Base-by-base conservation (phyloP, 768 basidiomycete genomes). In the Coprinellus micaceus region DNA sequence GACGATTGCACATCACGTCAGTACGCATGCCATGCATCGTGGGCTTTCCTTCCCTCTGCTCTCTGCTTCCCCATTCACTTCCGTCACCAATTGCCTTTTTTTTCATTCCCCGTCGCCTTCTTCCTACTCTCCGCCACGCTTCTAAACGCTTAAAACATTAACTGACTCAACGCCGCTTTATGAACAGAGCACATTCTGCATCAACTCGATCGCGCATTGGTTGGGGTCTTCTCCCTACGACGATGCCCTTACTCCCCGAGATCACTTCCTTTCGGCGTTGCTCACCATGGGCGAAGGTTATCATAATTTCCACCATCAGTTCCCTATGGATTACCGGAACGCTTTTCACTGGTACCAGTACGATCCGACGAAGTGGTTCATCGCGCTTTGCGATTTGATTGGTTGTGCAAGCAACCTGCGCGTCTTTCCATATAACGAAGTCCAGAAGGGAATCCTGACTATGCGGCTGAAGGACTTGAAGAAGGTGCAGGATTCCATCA, bases 361-460 rank as follows among this genome's bases (percentile, higher is more conserved):
- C 65, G 91, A 94, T 67, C 92, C 92, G 3, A 94, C 94, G 3
- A 94, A 96, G 73, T 95, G 94, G 94, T 94, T 97, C 76, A 97
- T 97, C 65, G 83, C 78, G 19, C 60, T 75, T 39, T 86, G 84
- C 62, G 78, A 76, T 21, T 58, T 67, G 47, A 48, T 91, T 26
- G 87, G 91, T 3, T 71, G 94, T 28, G 94, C 94, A n/a, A 83
- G 75, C 43, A 82, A 94, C 66, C 79, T 97, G 57, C 85, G 88
- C 62, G 78, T 82, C 36, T 97, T 97, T 73, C 91, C 92, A 51
- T 85, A 85, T 66, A 92, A 93, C 71, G 94, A 95, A 69, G 86
- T 97, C 63, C 76, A 79, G 56, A 94, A 94, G 69, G 86, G 93
- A 12, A 81, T 83, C 30, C 76, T 91, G 61, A 82, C 88, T 4